These are phyloP conservation scores for Puccinia hordei DNA, from an alignment of 1,284 basidiomycete species.

Conservation along the genomic window DNA sequence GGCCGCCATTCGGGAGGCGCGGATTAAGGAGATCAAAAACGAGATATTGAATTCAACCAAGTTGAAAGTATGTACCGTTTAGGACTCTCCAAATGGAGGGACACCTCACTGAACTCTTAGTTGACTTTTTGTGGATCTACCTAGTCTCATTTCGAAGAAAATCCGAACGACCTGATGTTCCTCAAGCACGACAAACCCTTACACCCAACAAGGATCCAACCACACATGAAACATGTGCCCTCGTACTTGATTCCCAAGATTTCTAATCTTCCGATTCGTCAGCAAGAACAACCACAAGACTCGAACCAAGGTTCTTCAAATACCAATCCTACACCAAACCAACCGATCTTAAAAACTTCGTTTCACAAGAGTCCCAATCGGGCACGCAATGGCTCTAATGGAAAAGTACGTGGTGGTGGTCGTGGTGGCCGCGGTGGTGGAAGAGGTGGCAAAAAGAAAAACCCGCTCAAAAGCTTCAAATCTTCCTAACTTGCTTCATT, in stretches of 20 bases:
- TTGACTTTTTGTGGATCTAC: not conserved
- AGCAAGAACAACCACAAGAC: constrained; percentile 9
- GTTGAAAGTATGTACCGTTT: constrained; percentile 72
- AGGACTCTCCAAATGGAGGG: not conserved
- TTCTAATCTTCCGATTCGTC: constrained; percentile 61
- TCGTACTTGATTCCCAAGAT: constrained; percentile 88
- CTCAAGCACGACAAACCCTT: constrained; percentile 91
- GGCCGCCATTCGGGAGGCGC: constrained; percentile 81
- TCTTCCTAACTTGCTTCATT: not conserved
- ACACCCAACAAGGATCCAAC: constrained; percentile 80
- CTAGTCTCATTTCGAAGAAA: constrained; percentile 96
- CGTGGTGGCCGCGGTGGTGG: constrained; percentile 7
- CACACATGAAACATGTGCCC: constrained; percentile 95
- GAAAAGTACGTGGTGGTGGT: not conserved
- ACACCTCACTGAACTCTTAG: not conserved
- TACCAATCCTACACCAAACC: not conserved
- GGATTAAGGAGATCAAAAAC: constrained; percentile 88
- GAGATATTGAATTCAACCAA: constrained; percentile 95
- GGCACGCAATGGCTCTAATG: not conserved
- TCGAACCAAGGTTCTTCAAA: constrained; percentile 8
- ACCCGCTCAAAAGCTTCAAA: constrained; percentile 44
- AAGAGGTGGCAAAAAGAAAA: constrained; percentile 38
- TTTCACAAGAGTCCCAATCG: constrained; percentile 21
- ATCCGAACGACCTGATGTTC: constrained; percentile 89
- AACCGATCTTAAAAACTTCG: constrained; percentile 8